Base-by-base conservation (phyloP, 768 basidiomycete species). In the Suillus placidus region DNA sequence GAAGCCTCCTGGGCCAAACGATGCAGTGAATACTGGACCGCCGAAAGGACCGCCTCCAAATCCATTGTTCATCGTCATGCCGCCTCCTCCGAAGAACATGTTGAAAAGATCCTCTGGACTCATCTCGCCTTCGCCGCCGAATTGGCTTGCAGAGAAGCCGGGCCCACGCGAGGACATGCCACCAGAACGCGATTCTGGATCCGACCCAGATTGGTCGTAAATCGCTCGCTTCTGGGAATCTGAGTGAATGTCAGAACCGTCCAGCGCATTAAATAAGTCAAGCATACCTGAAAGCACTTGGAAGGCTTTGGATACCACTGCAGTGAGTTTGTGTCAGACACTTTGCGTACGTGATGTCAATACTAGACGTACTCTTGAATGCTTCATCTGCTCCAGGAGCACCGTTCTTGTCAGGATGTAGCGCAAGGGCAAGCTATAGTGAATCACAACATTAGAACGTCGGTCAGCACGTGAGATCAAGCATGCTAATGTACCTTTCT, bases 351-450 rank as follows among this genome's bases (percentile, higher is more conserved):
- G 63, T 16, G 62, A 60, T 65, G 47, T 60, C 23, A 0, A 26
- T 49, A 42, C 34, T 65, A 47, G 60, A 84, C 90, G 62, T 72
- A 98, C 97, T 83, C 82, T 99, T 99, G 81, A 99, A 99, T 3
- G 97, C 97, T 75, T 99, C 97, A 67, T 98, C 97, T 18, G 97
- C 97, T 47, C 94, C 93, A n/a, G 97, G 96, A 23, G 97, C 97
- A 7, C 95, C 94, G 72, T 97, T 97, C 81, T 91, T 96, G 76
- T 96, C 94, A 4, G 94, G 94, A 78, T 96, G 94, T 56, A 95
- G 78, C 61, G 92, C 92, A 65, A 97, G 82, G 45, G 95, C 95
- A 67, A 97, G 84, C 93, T 95, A 69, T 38, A 49, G 63, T 37
- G 3, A 30, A 64, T 40, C 32, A 9, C 42, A 38, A 20, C 30